phyloP scores from a whole-genome alignment of 805 yeast genomes.

The Saccharomycopsis microspora region DNA sequence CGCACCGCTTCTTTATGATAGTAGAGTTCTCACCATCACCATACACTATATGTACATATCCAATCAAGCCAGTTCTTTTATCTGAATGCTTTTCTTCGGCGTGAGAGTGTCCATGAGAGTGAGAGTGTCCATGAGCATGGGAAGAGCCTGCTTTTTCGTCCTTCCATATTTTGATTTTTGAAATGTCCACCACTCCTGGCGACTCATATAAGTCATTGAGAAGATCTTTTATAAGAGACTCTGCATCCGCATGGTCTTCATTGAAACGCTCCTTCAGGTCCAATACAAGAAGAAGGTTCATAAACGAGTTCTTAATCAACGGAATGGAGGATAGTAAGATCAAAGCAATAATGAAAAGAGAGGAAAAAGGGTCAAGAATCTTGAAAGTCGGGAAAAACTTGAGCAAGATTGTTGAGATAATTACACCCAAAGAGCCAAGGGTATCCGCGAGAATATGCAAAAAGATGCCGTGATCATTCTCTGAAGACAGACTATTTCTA shows the following conservation, averaged over 20 bases:
- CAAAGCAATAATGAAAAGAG: conserved; percentile 72
- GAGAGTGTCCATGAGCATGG: conserved; percentile 20
- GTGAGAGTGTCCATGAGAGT: conserved; percentile 20
- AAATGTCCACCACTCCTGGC: conserved; percentile 75
- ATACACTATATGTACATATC: conserved; percentile 76
- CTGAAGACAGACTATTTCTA: conserved; percentile 15
- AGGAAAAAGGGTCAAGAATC: conserved; percentile 88
- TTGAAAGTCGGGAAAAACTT: conserved; percentile 55
- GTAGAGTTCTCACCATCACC: conserved; percentile 52
- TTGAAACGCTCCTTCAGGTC: conserved; percentile 40
- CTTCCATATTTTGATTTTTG: conserved; percentile 92
- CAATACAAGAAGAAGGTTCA: conserved; percentile 55
- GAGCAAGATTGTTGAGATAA: conserved; percentile 75
- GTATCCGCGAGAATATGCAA: conserved; percentile 93
- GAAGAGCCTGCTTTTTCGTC: conserved; percentile 7
- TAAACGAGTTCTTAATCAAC: conserved; percentile 68
- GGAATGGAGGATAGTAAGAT: conserved; percentile 80
- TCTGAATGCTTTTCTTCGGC: conserved; percentile 13
- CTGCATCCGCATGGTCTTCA: conserved; percentile 6
- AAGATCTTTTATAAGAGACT: conserved; percentile 37
- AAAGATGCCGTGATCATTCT: conserved; percentile 70
- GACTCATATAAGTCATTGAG: conserved; percentile 52
- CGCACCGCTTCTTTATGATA: conserved; percentile 48
- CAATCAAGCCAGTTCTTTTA: conserved; percentile 35
- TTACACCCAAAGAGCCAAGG: conserved; percentile 93